Conservation (phyloP, 345 rosid species). For the Iberis pinnata region DNA sequence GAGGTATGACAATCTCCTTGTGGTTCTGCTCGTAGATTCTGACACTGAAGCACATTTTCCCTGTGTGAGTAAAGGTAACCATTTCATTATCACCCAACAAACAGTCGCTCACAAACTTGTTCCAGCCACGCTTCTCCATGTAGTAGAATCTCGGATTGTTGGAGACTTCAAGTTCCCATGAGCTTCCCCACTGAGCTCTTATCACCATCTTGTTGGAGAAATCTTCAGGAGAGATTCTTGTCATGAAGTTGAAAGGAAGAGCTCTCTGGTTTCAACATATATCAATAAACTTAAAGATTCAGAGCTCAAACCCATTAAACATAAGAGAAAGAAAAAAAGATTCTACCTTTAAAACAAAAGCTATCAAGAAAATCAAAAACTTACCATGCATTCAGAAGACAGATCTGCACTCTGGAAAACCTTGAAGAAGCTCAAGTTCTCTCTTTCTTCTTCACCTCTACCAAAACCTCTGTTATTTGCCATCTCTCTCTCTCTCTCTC, state of each 20-base stretch:
- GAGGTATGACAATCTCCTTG: conserved; percentile 6
- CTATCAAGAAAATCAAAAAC: neutral
- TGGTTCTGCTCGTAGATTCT: conserved; percentile 12
- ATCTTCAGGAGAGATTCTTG: neutral
- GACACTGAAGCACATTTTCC: conserved; percentile 14
- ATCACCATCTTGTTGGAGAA: conserved; percentile 23
- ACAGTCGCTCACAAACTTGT: conserved; percentile 25
- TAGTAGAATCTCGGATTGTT: conserved; percentile 16
- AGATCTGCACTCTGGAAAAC: conserved; percentile 15
- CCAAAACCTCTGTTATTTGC: neutral
- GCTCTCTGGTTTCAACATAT: conserved; percentile 19
- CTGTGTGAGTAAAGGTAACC: conserved; percentile 13
- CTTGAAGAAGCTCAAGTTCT: conserved; percentile 21
- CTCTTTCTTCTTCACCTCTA: neutral
- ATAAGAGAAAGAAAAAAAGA: no score
- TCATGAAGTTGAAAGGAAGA: conserved; percentile 12
- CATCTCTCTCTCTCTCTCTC: conserved; percentile 19
- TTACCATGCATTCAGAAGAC: conserved; percentile 24
- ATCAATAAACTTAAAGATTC: neutral
- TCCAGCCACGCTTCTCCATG: conserved; percentile 29
- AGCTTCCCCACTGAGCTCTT: conserved; percentile 11
- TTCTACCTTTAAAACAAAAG: no score
- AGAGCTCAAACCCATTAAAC: no score
- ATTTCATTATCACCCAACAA: conserved; percentile 22
- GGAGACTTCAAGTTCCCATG: conserved; percentile 14